phyloP scores from a whole-genome alignment of 768 basidiomycete genomes.

The Phylloporus arenicola region DNA sequence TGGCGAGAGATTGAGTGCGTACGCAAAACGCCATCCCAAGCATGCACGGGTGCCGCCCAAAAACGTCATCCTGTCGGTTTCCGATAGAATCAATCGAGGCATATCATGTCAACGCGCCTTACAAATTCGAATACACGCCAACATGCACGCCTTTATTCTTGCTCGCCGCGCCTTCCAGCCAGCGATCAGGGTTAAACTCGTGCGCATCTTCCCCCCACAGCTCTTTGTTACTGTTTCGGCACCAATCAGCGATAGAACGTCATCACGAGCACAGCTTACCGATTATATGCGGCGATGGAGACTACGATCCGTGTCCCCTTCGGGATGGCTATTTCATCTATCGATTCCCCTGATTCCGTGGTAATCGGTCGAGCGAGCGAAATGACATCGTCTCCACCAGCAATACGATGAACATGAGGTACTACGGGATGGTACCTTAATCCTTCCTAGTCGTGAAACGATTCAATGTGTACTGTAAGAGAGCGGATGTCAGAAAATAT shows the following conservation, averaged over 20 bases:
- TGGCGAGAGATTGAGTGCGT: not conserved
- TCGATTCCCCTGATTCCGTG: conserved; percentile 30
- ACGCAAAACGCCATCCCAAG: conserved; percentile 32
- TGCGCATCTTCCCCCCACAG: conserved; percentile 31
- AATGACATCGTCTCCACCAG: conserved; percentile 45
- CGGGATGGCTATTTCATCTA: conserved; percentile 24
- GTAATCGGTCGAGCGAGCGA: not conserved
- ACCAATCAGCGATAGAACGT: not conserved
- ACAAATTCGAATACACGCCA: conserved; percentile 30
- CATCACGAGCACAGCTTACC: too few relatives aligned
- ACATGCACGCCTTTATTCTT: conserved; percentile 20
- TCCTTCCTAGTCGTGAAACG: conserved; percentile 19
- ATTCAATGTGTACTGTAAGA: too few relatives aligned
- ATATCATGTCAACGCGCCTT: not conserved
- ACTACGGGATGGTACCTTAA: conserved; percentile 46
- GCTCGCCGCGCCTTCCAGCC: conserved; percentile 16
- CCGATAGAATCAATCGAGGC: not conserved
- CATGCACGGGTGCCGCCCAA: conserved; percentile 19
- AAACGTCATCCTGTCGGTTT: conserved; percentile 28
- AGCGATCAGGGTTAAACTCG: conserved; percentile 29
- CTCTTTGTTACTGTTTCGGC: conserved; percentile 20
- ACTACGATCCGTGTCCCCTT: not conserved
- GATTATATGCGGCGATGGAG: not conserved
- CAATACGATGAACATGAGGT: conserved; percentile 47
- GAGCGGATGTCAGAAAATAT: not conserved